Base-by-base conservation (phyloP, 306 rosid genomes). In the Canavalia gladiata region DNA sequence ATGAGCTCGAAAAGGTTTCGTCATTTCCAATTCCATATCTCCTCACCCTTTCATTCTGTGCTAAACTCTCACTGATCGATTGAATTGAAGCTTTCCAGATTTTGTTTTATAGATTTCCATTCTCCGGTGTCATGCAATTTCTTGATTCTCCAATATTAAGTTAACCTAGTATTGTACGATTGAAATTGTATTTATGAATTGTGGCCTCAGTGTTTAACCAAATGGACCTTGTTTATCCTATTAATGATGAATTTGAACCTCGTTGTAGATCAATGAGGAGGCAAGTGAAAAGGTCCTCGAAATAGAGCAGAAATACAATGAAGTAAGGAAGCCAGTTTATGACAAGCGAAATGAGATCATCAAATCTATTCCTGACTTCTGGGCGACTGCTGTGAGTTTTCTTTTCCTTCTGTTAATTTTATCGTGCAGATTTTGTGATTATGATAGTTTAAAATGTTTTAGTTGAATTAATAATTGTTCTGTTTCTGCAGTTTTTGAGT, bases 271-370 rank as follows among this genome's bases (percentile, higher is more conserved):
- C 77, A 95, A 95, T 54, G 99, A 95, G 73, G 95, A 95, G 89
- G 97, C 97, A 3, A 90, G 97, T 80, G 99, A 93, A 68, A 86
- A 90, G 83, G 97, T 95, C 5, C 89, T 95, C 39, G 95, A 95
- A 83, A 87, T 95, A 62, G 99, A 93, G 83, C 97, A 95, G 89
- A 91, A 93, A 83, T 95, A 89, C 74, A 95, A 91, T 85, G 97
- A 89, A 88, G 79, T 90, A 31, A 83, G 99, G 78, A 91, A 86
- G 85, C 99, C 97, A 0, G 88, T 93, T 31, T 95, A 95, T 7
- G 91, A 89, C 51, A 90, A 86, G 85, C 84, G 99, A 29, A 95
- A 91, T 56, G 97, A 88, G n/a, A 87, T 91, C 10, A 88, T 90
- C 81, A 90, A 89, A 79, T 81, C 97, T 70, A 90, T 95, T 86